These are phyloP conservation scores for Colletotrichum ledebouriae DNA, from an alignment of 2,329 filamentous ascomycete species.

Conservation along the genomic window DNA sequence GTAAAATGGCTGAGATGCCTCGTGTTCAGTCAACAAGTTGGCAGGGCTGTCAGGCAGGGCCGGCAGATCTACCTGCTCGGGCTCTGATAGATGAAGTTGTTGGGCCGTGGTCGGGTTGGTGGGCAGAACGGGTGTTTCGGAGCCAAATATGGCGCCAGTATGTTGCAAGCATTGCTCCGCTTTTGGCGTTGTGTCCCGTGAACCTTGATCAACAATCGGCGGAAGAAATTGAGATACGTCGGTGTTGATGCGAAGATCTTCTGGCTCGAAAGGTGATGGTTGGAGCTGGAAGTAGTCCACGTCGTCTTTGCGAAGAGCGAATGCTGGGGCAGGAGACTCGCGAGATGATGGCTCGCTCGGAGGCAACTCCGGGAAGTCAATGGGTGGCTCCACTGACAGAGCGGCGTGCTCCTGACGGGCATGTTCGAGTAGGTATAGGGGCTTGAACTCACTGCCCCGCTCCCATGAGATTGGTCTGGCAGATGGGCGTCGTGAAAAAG, in stretches of 20 bases:
- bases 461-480: slow-evolving; percentile 73
- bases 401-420: slow-evolving; percentile 55
- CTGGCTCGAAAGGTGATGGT: slow-evolving; percentile 44
- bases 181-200: slow-evolving; percentile 77
- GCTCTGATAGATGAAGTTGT: slow-evolving; percentile 7
- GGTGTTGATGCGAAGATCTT: slow-evolving; percentile 58
- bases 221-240: slow-evolving; percentile 46
- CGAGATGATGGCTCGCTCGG: slow-evolving; percentile 57
- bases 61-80: slow-evolving; percentile 26
- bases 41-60: slow-evolving; percentile 26
- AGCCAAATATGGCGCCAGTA: slow-evolving; percentile 20
- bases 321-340: slow-evolving; percentile 52
- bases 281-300: slow-evolving; percentile 43
- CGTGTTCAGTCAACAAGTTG: not conserved
- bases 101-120: slow-evolving; percentile 4
- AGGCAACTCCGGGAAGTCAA: slow-evolving; percentile 64
- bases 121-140: slow-evolving; percentile 16
- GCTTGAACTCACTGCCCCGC: slow-evolving; percentile 78
- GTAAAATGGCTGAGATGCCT: not conserved
- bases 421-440: slow-evolving; percentile 84
- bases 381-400: slow-evolving; percentile 47
- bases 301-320: slow-evolving; percentile 48
- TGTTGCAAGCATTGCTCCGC: slow-evolving; percentile 55
- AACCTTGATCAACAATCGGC: slow-evolving; percentile 66
- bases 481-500: slow-evolving; percentile 54